Evolutionary conservation across 78 protist species (phyloP), one percentile per base, ranked within the genome.

Genomic region (Planoprotostelium fungivorum): DNA sequence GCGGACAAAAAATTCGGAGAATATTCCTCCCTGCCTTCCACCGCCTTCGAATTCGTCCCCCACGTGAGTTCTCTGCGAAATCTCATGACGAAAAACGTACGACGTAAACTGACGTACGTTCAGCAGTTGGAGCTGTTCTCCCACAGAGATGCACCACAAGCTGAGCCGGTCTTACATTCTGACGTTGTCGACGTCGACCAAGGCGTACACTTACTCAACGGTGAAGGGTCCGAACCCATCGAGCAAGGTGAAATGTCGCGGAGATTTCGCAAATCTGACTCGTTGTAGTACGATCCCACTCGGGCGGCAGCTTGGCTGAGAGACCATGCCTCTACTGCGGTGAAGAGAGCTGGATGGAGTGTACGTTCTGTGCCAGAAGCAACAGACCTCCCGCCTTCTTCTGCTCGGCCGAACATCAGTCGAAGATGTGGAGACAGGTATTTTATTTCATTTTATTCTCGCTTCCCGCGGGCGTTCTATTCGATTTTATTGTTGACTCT

Each of bases 311-410:
- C 73, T 5, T 5, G 16, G 92, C 94, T 9, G 91, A 92, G 51
- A 51, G 94, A 37, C 91, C 94, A 36, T 92, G 94, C 87, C 86
- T 89, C 36, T 92, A 88, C 84, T 92, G 94, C 84, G 94, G 94
- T 37, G 94, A 92, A 25, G 94, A 92, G 51, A 88, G 91, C 63
- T 87, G 87, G 38, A 84, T 92, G 36, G 94, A 92, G 51, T 92
- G 94, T 86, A 89, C 89, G 35, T 86, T 86, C 51, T 92, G 94
- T 86, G 90, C 90, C 28, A 91, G 89, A 31, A 87, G 87, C 36
- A 90, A 90, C 0, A 84, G 39, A 63, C 73, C 73, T 51, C 91
- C 94, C 63, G 89, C 94, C 37, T 92, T 89, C 34, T 92, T 92
- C 84, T 92, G 94, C 51, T 87, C 94, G 34, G 89, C 86, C 83